Evolutionary conservation across 768 basidiomycete species (phyloP).

Genomic region (Lentinula guzmanii): DNA sequence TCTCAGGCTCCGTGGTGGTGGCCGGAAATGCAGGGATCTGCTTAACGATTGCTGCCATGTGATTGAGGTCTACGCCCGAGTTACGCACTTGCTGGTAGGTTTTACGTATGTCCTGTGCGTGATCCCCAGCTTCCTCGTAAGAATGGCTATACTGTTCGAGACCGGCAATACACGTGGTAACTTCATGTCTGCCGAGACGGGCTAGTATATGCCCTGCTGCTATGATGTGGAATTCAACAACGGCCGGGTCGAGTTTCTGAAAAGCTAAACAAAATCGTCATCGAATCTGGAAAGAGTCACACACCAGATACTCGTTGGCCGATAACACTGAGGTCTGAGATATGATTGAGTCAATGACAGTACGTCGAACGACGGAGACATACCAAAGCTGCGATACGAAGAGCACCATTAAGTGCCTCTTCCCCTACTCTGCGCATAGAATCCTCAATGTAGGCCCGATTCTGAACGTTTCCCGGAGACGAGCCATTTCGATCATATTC

Average conservation of each 20-base stretch:
- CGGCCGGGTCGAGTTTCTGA: conserved; percentile 78
- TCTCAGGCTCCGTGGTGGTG: conserved; percentile 18
- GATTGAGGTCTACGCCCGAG: conserved; percentile 34
- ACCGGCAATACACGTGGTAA: conserved; percentile 76
- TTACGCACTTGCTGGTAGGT: conserved; percentile 29
- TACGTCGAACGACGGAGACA: conserved; percentile 16
- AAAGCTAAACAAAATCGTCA: neutral
- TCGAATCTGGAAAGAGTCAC: conserved; percentile 13
- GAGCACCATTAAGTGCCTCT: conserved; percentile 79
- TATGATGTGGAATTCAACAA: conserved; percentile 83
- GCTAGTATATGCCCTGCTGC: conserved; percentile 82
- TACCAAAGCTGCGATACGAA: conserved; percentile 86
- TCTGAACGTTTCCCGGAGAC: conserved; percentile 26
- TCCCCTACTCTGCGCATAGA: conserved; percentile 67
- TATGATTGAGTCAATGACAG: neutral
- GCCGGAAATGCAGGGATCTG: conserved; percentile 23
- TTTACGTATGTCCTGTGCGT: conserved; percentile 64
- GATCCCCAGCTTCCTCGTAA: conserved; percentile 80
- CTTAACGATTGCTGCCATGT: conserved; percentile 38
- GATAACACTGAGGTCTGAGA: conserved; percentile 73
- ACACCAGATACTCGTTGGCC: conserved; percentile 80
- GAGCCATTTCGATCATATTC: conserved; percentile 31
- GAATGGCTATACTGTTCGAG: conserved; percentile 85
- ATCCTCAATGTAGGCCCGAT: conserved; percentile 49
- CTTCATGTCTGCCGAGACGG: conserved; percentile 77